Evolutionary conservation across 495 filamentous ascomycete species (phyloP), one percentile per base, ranked within the genome.

Genomic region (Rhizodiscina lignyota): DNA sequence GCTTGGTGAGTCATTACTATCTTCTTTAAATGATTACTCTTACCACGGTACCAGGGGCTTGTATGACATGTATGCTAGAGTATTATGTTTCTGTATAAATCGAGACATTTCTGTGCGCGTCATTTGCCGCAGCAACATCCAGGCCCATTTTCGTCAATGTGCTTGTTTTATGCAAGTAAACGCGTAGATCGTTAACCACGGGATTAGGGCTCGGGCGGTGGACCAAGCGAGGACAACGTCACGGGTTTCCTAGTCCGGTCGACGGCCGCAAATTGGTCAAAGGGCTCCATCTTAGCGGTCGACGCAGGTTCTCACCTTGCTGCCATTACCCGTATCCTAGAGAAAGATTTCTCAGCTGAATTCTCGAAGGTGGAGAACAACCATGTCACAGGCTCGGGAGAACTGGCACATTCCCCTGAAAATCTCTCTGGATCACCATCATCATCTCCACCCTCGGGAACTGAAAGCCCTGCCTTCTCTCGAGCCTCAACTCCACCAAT

Each of bases 271-370:
- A 63, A 66, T 27, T 97, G 89, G 89, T 50, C 66, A 17, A 77
- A 70, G 45, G 74, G 77, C 21, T 93, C 85, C 0, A 48, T 93
- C 8, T 58, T 94, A 4, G 87, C 84, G 20, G 79, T 97, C 29
- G 89, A 97, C 61, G 89, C 83, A 17, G 89, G 89, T 32, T 80
- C 81, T 29, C 83, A 94, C 53, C 67, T 97, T 23, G 68, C 80
- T 13, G 77, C 84, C 20, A 89, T 97, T 30, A 69, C 72, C 31
- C 66, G 67, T 19, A 77, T 89, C 19, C 58, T 96, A 12, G 70
- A 66, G 46, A 52, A 49, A 37, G 70, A 62, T 51, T 65, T 39
- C 35, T 58, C 49, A 15, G 35, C 42, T 5, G n/a, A n/a, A n/a
- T 39, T 47, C 5, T 10, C 30, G 30, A 33, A 12, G 6, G 35